phyloP scores from a whole-genome alignment of 2,329 filamentous ascomycete genomes.

The Ophiosphaerella herpotricha region DNA sequence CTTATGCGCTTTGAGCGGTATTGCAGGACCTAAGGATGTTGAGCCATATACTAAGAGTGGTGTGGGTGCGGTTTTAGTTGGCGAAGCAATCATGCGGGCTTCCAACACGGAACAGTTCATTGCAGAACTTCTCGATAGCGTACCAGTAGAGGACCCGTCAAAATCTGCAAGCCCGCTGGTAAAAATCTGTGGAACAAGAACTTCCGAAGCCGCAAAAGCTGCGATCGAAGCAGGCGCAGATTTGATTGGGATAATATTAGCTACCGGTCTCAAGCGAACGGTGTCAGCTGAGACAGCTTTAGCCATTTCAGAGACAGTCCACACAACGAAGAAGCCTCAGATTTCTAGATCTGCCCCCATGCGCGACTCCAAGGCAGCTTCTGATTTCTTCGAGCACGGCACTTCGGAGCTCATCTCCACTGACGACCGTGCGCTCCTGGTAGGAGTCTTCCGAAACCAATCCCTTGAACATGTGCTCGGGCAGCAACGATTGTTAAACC shows the following conservation, averaged over 20 bases:
- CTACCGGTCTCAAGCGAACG: constrained; percentile 77
- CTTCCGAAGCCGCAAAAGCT: constrained; percentile 74
- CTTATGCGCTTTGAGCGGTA: constrained; percentile 92
- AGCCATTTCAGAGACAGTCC: constrained; percentile 79
- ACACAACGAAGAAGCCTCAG: constrained; percentile 53
- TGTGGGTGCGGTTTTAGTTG: constrained; percentile 90
- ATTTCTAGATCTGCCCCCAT: constrained; percentile 25
- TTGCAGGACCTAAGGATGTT: constrained; percentile 86
- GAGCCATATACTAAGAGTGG: constrained; percentile 85
- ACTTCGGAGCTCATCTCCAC: constrained; percentile 52
- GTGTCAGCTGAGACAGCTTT: constrained; percentile 79
- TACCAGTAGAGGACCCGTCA: constrained; percentile 21
- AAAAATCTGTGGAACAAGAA: constrained; percentile 94
- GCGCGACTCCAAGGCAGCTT: constrained; percentile 45
- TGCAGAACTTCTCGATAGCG: constrained; percentile 73
- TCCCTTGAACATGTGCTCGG: constrained; percentile 79
- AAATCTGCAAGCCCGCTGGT: constrained; percentile 61
- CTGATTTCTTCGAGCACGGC: constrained; percentile 73
- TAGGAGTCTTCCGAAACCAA: constrained; percentile 94
- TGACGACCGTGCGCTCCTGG: constrained; percentile 72
- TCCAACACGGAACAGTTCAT: constrained; percentile 83
- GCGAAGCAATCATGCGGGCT: constrained; percentile 94
- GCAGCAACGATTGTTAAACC: constrained; percentile 72
- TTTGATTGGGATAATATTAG: constrained; percentile 89
- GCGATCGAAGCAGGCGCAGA: constrained; percentile 89